Conservation (phyloP, 495 filamentous ascomycete species). For the Chaetomium tenue region DNA sequence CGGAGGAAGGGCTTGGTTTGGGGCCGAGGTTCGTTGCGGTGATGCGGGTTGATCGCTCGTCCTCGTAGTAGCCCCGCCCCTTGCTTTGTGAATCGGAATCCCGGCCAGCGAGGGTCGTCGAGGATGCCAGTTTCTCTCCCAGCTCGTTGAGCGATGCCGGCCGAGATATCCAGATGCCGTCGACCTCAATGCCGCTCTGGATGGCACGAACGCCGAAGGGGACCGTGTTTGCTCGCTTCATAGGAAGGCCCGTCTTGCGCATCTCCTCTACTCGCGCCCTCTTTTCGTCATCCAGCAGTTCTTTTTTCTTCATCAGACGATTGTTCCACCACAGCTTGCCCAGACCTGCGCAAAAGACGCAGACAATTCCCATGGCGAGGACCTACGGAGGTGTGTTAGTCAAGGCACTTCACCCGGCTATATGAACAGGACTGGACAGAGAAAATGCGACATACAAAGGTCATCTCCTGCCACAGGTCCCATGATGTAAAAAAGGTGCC, state of each 20-base stretch:
- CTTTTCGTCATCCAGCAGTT: slow-evolving; percentile 62
- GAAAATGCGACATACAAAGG: slow-evolving; percentile 61
- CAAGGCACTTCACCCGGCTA: slow-evolving; percentile 2
- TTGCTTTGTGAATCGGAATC: slow-evolving; percentile 26
- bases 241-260: slow-evolving; percentile 49
- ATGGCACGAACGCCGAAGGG: slow-evolving; percentile 90
- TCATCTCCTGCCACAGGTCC: slow-evolving; percentile 88
- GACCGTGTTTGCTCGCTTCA: slow-evolving; percentile 57
- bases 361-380: slow-evolving; percentile 48
- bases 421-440: background rate
- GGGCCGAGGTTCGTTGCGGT: slow-evolving; percentile 28
- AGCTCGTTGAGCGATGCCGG: slow-evolving; percentile 53
- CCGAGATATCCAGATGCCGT: slow-evolving; percentile 84
- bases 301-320: slow-evolving; percentile 62
- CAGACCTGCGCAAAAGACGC: slow-evolving; percentile 53
- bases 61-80: slow-evolving; percentile 20
- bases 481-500: slow-evolving; percentile 69
- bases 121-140: slow-evolving; percentile 35
- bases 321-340: slow-evolving; percentile 62
- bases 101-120: slow-evolving; percentile 32
- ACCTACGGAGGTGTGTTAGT: slow-evolving; percentile 38
- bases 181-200: slow-evolving; percentile 78
- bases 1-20: slow-evolving; percentile 31
- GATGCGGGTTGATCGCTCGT: slow-evolving; percentile 17
- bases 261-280: slow-evolving; percentile 55